Conservation (phyloP, 306 rosid species). For the Vigna reflexopilosa region DNA sequence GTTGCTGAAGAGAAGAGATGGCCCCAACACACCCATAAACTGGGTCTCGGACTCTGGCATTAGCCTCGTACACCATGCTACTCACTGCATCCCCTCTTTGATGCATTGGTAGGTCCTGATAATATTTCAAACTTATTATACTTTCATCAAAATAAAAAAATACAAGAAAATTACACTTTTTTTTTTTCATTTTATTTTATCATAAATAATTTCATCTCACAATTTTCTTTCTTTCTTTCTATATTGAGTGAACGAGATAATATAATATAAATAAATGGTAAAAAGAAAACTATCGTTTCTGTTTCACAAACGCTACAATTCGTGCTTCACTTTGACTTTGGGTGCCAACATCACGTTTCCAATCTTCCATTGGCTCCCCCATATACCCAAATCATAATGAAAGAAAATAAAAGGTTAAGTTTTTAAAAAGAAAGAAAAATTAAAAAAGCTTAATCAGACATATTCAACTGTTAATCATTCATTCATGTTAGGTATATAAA, state of each 20-base stretch:
- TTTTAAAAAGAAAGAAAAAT: neutral
- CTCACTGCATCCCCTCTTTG: slow-evolving; percentile 92
- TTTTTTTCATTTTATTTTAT: too few relatives aligned
- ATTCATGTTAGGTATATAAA: too few relatives aligned
- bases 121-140: neutral
- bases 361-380: slow-evolving; percentile 39
- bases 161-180: too few relatives aligned
- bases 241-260: neutral
- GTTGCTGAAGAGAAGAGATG: slow-evolving; percentile 79
- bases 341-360: slow-evolving; percentile 33
- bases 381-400: slow-evolving; percentile 11
- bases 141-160: too few relatives aligned
- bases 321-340: slow-evolving; percentile 33
- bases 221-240: neutral
- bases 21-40: slow-evolving; percentile 93
- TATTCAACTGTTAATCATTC: neutral
- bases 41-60: slow-evolving; percentile 86
- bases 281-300: too few relatives aligned
- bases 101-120: slow-evolving; percentile 72
- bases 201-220: too few relatives aligned
- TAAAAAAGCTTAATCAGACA: neutral
- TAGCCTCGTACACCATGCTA: slow-evolving; percentile 91
- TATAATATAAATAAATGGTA: neutral
- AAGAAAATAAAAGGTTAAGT: neutral
- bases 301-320: neutral